Conservation (phyloP, 768 basidiomycete genomes). For the Podaxis carcinomalis region DNA sequence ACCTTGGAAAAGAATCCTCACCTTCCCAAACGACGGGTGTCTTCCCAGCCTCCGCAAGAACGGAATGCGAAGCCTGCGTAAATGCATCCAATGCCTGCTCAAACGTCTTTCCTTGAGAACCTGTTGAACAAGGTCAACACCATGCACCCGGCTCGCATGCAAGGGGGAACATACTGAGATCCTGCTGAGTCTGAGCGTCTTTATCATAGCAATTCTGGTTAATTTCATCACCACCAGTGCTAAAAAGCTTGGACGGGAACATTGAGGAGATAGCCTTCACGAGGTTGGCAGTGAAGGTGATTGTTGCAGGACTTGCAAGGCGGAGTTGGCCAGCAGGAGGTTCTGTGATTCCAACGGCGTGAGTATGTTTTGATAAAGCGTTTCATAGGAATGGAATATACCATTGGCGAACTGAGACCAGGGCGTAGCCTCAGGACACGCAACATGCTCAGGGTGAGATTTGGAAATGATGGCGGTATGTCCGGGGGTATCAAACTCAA, state of each 20-base stretch:
- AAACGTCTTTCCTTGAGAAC: conserved; percentile 44
- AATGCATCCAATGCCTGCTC: conserved; percentile 62
- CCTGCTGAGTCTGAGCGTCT: conserved; percentile 53
- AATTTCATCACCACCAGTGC: conserved; percentile 82
- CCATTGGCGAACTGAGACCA: conserved; percentile 60
- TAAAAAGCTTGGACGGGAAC: conserved; percentile 57
- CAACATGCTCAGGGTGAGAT: conserved; percentile 73
- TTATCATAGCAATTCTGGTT: conserved; percentile 61
- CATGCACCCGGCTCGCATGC: not conserved
- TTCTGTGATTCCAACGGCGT: conserved; percentile 30
- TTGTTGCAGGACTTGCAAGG: conserved; percentile 53
- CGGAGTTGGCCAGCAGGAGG: conserved; percentile 86
- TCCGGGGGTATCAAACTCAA: conserved; percentile 81
- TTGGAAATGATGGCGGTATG: conserved; percentile 67
- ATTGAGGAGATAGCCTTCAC: conserved; percentile 46
- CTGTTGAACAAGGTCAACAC: conserved; percentile 13
- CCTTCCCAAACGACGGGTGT: conserved; percentile 82
- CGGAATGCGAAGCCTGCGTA: conserved; percentile 49
- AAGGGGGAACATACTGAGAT: conserved; percentile 34
- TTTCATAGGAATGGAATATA: conserved; percentile 9
- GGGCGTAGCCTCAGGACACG: conserved; percentile 57
- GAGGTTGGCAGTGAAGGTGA: conserved; percentile 55
- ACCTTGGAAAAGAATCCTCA: conserved; percentile 16
- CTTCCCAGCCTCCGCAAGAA: conserved; percentile 53
- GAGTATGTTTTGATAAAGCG: not conserved